A percentile compares a stretch with the other conserved stretches of the same genome.
phyloP scores from a whole-genome alignment of 2,329 filamentous ascomycete genomes.

The Aspergillus sp. region DNA sequence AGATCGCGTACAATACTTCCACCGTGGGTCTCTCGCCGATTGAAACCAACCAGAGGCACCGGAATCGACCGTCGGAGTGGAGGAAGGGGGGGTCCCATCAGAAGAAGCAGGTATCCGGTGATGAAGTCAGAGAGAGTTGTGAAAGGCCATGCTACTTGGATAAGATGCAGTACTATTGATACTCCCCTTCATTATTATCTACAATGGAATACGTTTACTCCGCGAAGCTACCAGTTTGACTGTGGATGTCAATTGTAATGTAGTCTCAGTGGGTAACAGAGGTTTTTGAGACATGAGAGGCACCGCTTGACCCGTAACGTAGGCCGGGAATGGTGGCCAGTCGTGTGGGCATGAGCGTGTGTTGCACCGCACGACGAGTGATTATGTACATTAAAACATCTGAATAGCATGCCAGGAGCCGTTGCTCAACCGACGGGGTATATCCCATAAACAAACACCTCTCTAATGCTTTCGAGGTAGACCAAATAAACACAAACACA shows the following conservation, averaged over 20 bases:
- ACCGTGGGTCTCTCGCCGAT: not conserved
- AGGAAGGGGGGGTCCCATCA: not conserved
- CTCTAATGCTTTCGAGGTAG: not conserved
- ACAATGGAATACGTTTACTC: slow-evolving; percentile 2
- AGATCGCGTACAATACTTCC: slow-evolving; percentile 41
- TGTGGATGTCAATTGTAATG: not conserved
- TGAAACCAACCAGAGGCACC: not conserved
- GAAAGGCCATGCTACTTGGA: slow-evolving; percentile 12
- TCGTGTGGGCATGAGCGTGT: not conserved
- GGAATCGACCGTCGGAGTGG: not conserved
- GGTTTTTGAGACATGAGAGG: not conserved
- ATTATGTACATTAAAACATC: not conserved
- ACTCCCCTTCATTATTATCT: slow-evolving; percentile 8
- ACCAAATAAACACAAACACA: not conserved
- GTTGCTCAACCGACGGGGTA: slow-evolving; percentile 23
- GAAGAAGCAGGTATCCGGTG: not conserved
- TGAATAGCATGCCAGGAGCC: slow-evolving; percentile 19
- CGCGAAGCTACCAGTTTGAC: not conserved
- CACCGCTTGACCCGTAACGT: not conserved
- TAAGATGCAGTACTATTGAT: slow-evolving; percentile 7
- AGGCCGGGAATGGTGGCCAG: not conserved
- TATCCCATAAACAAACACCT: slow-evolving; percentile 15
- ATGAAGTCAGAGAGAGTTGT: not conserved
- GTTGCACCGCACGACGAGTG: not conserved
- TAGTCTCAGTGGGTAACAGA: not conserved